Evolutionary conservation across 306 rosid species (phyloP).

Genomic region (Acacia acuminata): DNA sequence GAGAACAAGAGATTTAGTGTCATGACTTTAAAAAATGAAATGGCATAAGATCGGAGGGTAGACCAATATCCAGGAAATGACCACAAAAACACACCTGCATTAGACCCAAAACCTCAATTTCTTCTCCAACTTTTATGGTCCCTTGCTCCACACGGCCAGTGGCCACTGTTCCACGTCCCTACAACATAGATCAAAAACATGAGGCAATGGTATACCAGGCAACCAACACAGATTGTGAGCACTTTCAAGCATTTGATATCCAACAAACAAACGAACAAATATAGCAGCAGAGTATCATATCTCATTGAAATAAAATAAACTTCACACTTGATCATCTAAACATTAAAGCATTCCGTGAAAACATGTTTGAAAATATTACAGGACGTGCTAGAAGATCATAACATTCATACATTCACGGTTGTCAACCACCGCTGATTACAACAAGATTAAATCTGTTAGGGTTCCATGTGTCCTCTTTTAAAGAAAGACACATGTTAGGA

Average conservation of each 20-base stretch:
- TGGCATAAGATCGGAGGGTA: conserved; percentile 9
- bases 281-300: not conserved
- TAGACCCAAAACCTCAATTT: conserved; percentile 92
- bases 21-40: conserved; percentile 10
- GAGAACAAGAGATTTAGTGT: not conserved
- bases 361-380: not conserved
- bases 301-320: not conserved
- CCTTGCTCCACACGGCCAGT: conserved; percentile 99
- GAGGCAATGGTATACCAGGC: conserved; percentile 18
- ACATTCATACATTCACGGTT: not conserved
- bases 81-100: conserved; percentile 59
- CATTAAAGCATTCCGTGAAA: not conserved
- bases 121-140: conserved; percentile 86
- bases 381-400: not conserved
- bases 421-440: not conserved
- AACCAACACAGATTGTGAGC: conserved; percentile 24
- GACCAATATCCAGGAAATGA: conserved; percentile 10
- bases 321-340: not conserved
- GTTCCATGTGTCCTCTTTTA: too few relatives aligned
- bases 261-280: not conserved
- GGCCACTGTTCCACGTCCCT: conserved; percentile 99
- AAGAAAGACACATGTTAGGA: too few relatives aligned
- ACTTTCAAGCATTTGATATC: not conserved
- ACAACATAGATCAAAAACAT: conserved; percentile 33
- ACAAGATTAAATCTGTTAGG: not conserved